A percentile compares a stretch with the other conserved stretches of the same genome.
These are phyloP conservation scores for Candida golubevii DNA, from an alignment of 805 yeast species.

Conservation along the genomic window DNA sequence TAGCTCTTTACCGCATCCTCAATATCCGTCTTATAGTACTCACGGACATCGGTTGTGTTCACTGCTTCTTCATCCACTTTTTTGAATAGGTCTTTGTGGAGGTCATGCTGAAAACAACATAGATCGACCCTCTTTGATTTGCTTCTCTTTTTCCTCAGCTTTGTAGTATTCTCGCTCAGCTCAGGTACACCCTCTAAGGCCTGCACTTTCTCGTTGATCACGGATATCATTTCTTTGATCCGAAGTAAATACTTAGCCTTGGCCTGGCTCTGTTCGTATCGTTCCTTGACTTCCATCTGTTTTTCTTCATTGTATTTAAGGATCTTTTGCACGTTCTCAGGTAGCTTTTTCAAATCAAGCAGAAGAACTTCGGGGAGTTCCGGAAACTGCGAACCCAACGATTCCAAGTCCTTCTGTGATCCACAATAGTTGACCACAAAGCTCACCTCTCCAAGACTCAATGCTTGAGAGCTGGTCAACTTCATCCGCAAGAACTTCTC, in stretches of 20 bases:
- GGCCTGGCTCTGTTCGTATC: slow-evolving; percentile 14
- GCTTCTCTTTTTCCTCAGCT: slow-evolving; percentile 14
- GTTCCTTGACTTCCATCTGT: slow-evolving; percentile 13
- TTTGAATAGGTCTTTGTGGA: slow-evolving; percentile 11
- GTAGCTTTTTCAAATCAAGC: slow-evolving; percentile 17
- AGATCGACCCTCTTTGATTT: slow-evolving; percentile 42
- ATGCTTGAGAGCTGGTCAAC: slow-evolving; percentile 19
- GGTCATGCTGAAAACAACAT: slow-evolving; percentile 47
- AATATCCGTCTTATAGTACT: slow-evolving; percentile 15
- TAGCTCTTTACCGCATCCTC: slow-evolving; percentile 14
- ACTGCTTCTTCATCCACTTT: not conserved
- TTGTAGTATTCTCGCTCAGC: slow-evolving; percentile 14
- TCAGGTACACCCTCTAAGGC: slow-evolving; percentile 15
- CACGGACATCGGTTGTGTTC: slow-evolving; percentile 3
- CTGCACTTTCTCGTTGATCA: slow-evolving; percentile 31
- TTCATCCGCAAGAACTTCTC: slow-evolving; percentile 31
- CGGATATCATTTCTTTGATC: slow-evolving; percentile 34
- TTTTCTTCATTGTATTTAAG: slow-evolving; percentile 15
- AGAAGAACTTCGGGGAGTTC: slow-evolving; percentile 30
- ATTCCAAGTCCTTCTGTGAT: slow-evolving; percentile 19
- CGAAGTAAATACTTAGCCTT: slow-evolving; percentile 23
- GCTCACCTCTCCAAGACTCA: slow-evolving; percentile 20
- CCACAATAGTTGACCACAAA: slow-evolving; percentile 22
- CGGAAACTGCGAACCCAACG: slow-evolving; percentile 40
- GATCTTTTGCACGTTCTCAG: slow-evolving; percentile 14